Evolutionary conservation across 148 eudicot species (phyloP), one percentile per base, ranked within the genome.

Genomic region (Nepenthes mirabilis): DNA sequence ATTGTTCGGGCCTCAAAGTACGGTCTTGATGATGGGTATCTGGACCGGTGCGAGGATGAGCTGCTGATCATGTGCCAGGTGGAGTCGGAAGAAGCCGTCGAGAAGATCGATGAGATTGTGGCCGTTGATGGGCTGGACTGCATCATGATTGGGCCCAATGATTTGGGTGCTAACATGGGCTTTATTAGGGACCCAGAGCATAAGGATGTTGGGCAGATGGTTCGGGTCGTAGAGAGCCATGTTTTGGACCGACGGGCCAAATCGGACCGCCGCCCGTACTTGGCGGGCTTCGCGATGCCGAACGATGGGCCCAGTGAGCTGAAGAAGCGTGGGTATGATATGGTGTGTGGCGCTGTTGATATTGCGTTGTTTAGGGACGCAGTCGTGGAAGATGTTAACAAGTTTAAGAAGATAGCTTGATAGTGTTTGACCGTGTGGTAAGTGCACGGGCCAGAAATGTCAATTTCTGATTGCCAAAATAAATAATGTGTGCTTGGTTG

Each of bases 31-130:
- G 78, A 58, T 11, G 78, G 68, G 58, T 84, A 84, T 59, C 62
- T 88, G 43, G 79, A 64, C 14, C 70, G 75, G 73, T 82, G 69
- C 70, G 86, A 84, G 36, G 86, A 84, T 1, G 91, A 80, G 64
- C 67, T 88, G 63, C 75, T 88, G 56, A 78, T 88, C 61, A 82
- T 88, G 91, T 87, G 88, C 58, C 95, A 87, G 70, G 85, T 88
- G 51, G 95, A 85, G 74, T 82, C 78, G 0, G 71, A 55, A 48
- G 87, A 77, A 43, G 87, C 79, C 0, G 89, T 74, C 57, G 58
- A 74, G 59, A 80, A 77, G 58, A 72, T 81, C 23, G 60, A 81
- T 54, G 89, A 83, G 62, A 88, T 88, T 1, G 72, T 75, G 2
- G 82, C 80, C 1, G 82, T 85, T 6, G 96, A 88, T 6, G 96